Evolutionary conservation across 345 rosid species (phyloP), one percentile per base, ranked within the genome.

Genomic region (Gossypium thurberi): DNA sequence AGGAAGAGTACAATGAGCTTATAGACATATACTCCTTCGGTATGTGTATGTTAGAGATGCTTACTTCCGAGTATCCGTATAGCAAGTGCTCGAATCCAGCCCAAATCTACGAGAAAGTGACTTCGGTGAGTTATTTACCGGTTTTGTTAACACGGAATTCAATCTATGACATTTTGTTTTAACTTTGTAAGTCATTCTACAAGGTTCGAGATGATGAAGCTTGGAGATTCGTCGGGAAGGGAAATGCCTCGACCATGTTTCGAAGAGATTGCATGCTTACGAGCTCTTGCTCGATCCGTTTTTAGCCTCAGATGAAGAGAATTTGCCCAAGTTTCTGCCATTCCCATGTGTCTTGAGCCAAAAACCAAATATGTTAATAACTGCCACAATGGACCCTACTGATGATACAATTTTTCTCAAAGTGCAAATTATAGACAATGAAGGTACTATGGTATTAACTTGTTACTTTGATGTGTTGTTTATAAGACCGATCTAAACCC

Each of bases 81-180:
- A 81, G 86, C 46, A 98, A 95, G 82, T 95, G 99, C 85, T 80
- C 84, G 44, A 92, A 92, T 80, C 91, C 96, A 0, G 98, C 98
- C 2, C 96, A 92, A 78, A 95, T 95, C 71, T 92, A 95, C 89
- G 91, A 91, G 87, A 95, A 92, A 84, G 99, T 92, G 53, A 87
- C 97, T 46, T 83, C 87, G 84, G 98, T 92, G 82, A 76, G 91
- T 60, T 56, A 8, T 62, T 15, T 62, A 8, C 18, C n/a, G 25
- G 40, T 33, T 25, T 57, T 28, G 18, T 21, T 67, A 7, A 20
- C 1, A 26, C 8, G 3, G 6, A 73, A 23, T 17, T n/a, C 40
- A 10, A 18, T 37, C 28, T 43, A 21, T 18, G 20, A 3, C n/a
- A 37, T 69, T 53, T 75, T 21, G 12, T 43, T 33, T 33, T 33